These are phyloP conservation scores for Karstenula rhodostoma DNA, from an alignment of 2,329 filamentous ascomycete genomes.

Conservation along the genomic window DNA sequence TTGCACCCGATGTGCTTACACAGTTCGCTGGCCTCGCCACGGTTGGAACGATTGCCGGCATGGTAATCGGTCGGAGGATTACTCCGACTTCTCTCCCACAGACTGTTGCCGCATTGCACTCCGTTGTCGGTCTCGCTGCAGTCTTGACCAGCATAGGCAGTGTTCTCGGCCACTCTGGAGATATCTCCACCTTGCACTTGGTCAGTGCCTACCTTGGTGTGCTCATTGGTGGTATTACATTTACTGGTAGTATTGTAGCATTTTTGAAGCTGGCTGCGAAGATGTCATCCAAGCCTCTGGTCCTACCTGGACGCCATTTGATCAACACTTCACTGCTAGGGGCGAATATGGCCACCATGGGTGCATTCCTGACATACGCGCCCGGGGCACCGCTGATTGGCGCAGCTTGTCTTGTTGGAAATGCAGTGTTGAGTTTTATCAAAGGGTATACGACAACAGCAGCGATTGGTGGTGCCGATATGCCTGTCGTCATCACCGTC, in stretches of 20 bases:
- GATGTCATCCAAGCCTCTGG: slow-evolving; percentile 79
- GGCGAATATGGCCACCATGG: slow-evolving; percentile 82
- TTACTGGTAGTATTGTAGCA: slow-evolving; percentile 88
- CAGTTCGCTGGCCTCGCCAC: slow-evolving; percentile 82
- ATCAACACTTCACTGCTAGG: slow-evolving; percentile 79
- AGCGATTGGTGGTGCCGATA: slow-evolving; percentile 91
- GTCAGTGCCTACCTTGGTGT: slow-evolving; percentile 88
- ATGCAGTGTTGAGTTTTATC: slow-evolving; percentile 78
- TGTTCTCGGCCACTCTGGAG: slow-evolving; percentile 75
- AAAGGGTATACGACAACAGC: slow-evolving; percentile 90
- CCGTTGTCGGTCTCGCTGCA: slow-evolving; percentile 86
- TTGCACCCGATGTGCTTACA: slow-evolving; percentile 77
- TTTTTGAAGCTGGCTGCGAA: slow-evolving; percentile 85
- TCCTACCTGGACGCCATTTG: slow-evolving; percentile 76
- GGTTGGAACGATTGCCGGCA: slow-evolving; percentile 72
- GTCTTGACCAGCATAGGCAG: slow-evolving; percentile 89
- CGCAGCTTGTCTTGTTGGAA: slow-evolving; percentile 78
- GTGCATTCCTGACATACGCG: slow-evolving; percentile 81
- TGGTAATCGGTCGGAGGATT: slow-evolving; percentile 83
- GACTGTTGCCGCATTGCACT: slow-evolving; percentile 88
- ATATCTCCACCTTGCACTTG: slow-evolving; percentile 80
- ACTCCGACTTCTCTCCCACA: slow-evolving; percentile 89
- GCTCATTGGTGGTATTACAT: slow-evolving; percentile 85
- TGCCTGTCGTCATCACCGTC: slow-evolving; percentile 91
- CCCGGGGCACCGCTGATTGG: slow-evolving; percentile 81